phyloP scores from a whole-genome alignment of 1,284 basidiomycete species.

The Microbotryum violaceum region DNA sequence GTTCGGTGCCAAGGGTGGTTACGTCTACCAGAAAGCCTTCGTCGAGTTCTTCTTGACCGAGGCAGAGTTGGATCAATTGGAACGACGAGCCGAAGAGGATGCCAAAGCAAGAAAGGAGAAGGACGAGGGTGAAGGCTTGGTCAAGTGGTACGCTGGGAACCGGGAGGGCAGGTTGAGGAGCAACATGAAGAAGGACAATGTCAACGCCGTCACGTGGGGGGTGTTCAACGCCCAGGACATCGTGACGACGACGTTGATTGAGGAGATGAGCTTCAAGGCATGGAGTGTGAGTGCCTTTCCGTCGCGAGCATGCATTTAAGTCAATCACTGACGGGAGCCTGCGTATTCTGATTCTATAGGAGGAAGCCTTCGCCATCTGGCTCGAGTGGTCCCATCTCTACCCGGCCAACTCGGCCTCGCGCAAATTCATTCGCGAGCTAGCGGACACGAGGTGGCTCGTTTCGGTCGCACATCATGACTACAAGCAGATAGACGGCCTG shows the following conservation, averaged over 20 bases:
- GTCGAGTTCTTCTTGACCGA: conserved; percentile 85
- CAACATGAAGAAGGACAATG: conserved; percentile 41
- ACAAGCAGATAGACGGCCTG: conserved; percentile 67
- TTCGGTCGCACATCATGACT: conserved; percentile 91
- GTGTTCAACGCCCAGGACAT: conserved; percentile 46
- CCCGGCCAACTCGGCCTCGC: conserved; percentile 63
- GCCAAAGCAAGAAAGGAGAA: conserved; percentile 7
- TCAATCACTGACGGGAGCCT: conserved; percentile 11
- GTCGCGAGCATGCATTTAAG: not conserved
- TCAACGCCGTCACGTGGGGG: conserved; percentile 47
- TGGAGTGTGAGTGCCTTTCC: conserved; percentile 50
- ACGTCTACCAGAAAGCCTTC: conserved; percentile 95
- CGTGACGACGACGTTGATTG: conserved; percentile 45
- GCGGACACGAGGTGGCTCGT: conserved; percentile 78
- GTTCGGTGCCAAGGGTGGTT: conserved; percentile 86
- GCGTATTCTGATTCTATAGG: conserved; percentile 47
- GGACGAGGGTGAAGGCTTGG: conserved; percentile 23
- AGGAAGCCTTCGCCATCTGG: conserved; percentile 97
- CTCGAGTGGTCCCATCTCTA: conserved; percentile 86
- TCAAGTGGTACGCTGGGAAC: conserved; percentile 63
- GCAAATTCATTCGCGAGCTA: conserved; percentile 63
- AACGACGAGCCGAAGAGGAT: conserved; percentile 35
- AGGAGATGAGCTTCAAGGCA: conserved; percentile 44
- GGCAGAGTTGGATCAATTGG: conserved; percentile 58
- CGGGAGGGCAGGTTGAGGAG: conserved; percentile 41